phyloP scores from a whole-genome alignment of 768 basidiomycete species.

The Phaffia tasmanica region DNA sequence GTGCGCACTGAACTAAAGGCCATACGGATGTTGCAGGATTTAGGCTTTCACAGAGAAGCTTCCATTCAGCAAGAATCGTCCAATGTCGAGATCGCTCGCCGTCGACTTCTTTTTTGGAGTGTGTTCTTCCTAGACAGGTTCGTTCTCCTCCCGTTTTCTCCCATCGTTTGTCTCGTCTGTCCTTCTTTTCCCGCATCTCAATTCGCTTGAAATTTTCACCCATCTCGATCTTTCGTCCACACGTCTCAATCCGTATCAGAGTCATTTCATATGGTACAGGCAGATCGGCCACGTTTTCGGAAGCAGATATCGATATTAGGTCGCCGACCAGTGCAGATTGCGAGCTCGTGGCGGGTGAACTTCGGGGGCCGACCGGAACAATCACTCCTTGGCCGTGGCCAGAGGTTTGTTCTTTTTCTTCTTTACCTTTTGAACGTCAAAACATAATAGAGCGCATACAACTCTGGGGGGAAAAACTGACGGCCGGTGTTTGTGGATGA shows the following conservation, averaged over 20 bases:
- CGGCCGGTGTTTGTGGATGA: slow-evolving; percentile 8
- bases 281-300: slow-evolving; percentile 9
- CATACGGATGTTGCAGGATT: slow-evolving; percentile 15
- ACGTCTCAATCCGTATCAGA: neutral
- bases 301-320: slow-evolving; percentile 21
- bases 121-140: slow-evolving; percentile 25
- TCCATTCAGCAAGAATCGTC: slow-evolving; percentile 10
- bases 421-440: too few species aligned
- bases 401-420: neutral
- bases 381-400: neutral
- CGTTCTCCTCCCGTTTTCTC: neutral
- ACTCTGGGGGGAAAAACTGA: too few species aligned
- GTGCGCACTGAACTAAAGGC: neutral
- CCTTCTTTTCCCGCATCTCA: neutral
- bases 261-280: too few species aligned
- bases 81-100: slow-evolving; percentile 11
- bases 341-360: slow-evolving; percentile 8
- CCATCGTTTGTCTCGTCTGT: neutral
- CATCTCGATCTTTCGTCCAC: neutral
- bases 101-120: slow-evolving; percentile 20
- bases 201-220: neutral
- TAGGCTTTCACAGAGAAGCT: slow-evolving; percentile 17
- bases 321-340: slow-evolving; percentile 20
- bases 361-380: too few species aligned
- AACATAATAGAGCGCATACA: neutral